Conservation (phyloP, 768 basidiomycete genomes). For the Lactarius quietus region DNA sequence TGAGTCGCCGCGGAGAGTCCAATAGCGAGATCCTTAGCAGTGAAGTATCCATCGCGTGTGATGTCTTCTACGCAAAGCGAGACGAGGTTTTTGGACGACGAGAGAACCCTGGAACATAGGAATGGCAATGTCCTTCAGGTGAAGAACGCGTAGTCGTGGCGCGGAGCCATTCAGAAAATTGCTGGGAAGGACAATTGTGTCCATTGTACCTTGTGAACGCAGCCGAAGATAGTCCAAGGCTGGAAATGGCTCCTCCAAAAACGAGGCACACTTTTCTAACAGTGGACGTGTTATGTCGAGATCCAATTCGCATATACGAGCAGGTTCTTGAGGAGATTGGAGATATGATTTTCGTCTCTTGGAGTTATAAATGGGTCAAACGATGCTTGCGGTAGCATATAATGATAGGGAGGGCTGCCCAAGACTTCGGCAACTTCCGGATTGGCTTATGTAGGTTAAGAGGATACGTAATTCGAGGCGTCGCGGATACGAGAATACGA, state of each 20-base stretch:
- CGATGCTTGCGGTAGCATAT: neutral
- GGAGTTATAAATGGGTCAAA: neutral
- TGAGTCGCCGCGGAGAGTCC: neutral
- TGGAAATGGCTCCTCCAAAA: neutral
- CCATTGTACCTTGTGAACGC: neutral
- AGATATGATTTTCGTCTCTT: neutral
- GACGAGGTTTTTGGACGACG: neutral
- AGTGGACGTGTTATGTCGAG: neutral
- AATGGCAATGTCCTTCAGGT: neutral
- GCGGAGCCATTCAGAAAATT: neutral
- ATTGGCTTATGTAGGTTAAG: neutral
- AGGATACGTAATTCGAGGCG: neutral
- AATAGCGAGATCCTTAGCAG: neutral
- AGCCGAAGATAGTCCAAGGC: neutral
- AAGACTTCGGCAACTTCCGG: neutral
- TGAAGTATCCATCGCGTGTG: neutral
- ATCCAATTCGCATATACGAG: constrained; percentile 2
- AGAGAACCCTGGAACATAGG: constrained; percentile 6
- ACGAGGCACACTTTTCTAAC: neutral
- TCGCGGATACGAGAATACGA: neutral
- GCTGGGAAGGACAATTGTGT: neutral
- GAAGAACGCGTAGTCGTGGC: constrained; percentile 3
- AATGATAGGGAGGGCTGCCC: constrained; percentile 7
- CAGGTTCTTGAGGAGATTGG: neutral
- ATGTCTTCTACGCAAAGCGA: constrained; percentile 3